Evolutionary conservation across 805 yeast genomes (phyloP).

Genomic region (Cyberlindnera subsufficiens): DNA sequence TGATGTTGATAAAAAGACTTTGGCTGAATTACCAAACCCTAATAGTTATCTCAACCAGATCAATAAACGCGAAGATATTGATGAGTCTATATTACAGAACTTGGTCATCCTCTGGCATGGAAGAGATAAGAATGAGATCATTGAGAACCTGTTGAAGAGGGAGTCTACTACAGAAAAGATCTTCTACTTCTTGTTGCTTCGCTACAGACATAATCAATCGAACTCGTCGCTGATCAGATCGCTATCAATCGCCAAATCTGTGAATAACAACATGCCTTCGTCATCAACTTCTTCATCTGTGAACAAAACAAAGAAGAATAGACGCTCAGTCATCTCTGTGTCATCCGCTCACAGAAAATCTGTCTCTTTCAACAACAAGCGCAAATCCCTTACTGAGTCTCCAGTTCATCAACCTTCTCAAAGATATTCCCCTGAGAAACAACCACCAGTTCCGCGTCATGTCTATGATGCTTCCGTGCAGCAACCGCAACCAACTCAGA

Average conservation of each 20-base stretch:
- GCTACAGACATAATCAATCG: slow-evolving; percentile 67
- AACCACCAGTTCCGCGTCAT: slow-evolving; percentile 21
- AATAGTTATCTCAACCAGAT: slow-evolving; percentile 22
- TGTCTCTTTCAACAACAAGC: slow-evolving; percentile 34
- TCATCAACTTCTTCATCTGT: slow-evolving; percentile 11
- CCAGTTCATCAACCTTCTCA: slow-evolving; percentile 13
- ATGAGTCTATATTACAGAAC: slow-evolving; percentile 67
- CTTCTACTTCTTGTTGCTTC: slow-evolving; percentile 68
- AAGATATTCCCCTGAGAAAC: slow-evolving; percentile 7
- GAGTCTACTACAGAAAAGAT: slow-evolving; percentile 70
- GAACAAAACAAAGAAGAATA: slow-evolving; percentile 29
- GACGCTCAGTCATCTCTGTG: slow-evolving; percentile 37
- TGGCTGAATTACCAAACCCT: slow-evolving; percentile 27
- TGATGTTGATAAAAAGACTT: slow-evolving; percentile 17
- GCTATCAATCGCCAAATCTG: slow-evolving; percentile 25
- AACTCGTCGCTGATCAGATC: slow-evolving; percentile 25
- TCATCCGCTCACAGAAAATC: slow-evolving; percentile 45
- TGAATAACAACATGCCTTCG: slow-evolving; percentile 13
- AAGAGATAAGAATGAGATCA: slow-evolving; percentile 50
- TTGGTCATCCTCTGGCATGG: slow-evolving; percentile 81
- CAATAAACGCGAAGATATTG: slow-evolving; percentile 43
- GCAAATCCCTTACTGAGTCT: slow-evolving; percentile 20
- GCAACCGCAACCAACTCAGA: slow-evolving; percentile 2
- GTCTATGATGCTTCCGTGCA: slow-evolving; percentile 11
- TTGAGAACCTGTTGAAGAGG: slow-evolving; percentile 46